phyloP scores from a whole-genome alignment of 192 early-diverging fungal genomes.

The Rhizoclosmatium sp. region DNA sequence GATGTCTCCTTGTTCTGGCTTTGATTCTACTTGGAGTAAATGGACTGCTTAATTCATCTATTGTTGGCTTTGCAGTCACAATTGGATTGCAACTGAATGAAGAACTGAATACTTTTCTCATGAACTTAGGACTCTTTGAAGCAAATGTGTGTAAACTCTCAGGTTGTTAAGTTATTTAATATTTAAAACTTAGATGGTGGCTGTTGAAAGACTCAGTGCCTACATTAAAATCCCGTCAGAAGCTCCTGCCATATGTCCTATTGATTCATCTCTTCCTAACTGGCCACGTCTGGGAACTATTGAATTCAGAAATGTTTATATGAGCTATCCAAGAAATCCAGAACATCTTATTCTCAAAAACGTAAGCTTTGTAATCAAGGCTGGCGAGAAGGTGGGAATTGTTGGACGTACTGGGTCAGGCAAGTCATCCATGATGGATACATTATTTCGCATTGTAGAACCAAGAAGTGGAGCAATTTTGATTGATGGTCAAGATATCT shows the following conservation, averaged over 20 bases:
- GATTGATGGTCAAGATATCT: slow-evolving; percentile 70
- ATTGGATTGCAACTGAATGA: neutral
- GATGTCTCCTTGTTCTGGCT: slow-evolving; percentile 28
- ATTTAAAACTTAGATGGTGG: slow-evolving; percentile 37
- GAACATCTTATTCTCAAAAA: slow-evolving; percentile 43
- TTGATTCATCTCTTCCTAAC: slow-evolving; percentile 36
- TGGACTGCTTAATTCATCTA: neutral
- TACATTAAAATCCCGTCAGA: slow-evolving; percentile 40
- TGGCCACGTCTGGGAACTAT: slow-evolving; percentile 58
- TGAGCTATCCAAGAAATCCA: slow-evolving; percentile 51
- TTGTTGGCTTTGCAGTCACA: slow-evolving; percentile 9
- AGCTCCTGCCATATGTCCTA: slow-evolving; percentile 27
- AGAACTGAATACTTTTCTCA: neutral
- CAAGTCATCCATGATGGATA: slow-evolving; percentile 48
- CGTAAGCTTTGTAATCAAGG: slow-evolving; percentile 50
- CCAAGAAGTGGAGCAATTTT: slow-evolving; percentile 63
- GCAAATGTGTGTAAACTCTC: neutral
- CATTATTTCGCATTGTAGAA: slow-evolving; percentile 53
- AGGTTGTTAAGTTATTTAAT: neutral
- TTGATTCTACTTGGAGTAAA: slow-evolving; percentile 11
- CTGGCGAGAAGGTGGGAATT: slow-evolving; percentile 52
- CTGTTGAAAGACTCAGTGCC: slow-evolving; percentile 48
- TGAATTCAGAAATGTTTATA: slow-evolving; percentile 72
- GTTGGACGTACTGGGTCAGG: slow-evolving; percentile 58
- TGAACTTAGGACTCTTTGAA: neutral